A percentile compares a stretch with the other conserved stretches of the same genome.
Conservation (phyloP, 306 rosid genomes). For the Benincasa hispida region DNA sequence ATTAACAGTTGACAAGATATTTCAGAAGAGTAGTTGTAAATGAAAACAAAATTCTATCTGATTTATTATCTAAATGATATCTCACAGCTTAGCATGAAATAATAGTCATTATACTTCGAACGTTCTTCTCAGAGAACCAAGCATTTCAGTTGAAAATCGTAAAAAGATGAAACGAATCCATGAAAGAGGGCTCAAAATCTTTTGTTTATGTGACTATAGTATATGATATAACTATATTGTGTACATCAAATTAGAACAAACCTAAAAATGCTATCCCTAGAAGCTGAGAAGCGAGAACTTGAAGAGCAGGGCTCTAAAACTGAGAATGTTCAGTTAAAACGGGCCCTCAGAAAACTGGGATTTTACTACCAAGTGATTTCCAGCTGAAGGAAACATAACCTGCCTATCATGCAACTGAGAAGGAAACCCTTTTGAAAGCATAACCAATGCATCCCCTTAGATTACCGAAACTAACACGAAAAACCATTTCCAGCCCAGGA, state of each 20-base stretch:
- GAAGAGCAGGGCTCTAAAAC: background rate
- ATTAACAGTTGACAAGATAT: background rate
- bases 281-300: background rate
- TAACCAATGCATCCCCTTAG: background rate
- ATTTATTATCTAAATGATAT: background rate
- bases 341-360: background rate
- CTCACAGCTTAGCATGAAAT: background rate
- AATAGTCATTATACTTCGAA: background rate
- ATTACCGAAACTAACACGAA: background rate
- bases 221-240: background rate
- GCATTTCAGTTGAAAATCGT: background rate
- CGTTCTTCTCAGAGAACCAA: background rate
- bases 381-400: background rate
- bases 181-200: background rate
- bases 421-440: background rate
- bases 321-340: background rate
- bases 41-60: background rate
- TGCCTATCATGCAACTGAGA: background rate
- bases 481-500: background rate
- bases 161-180: background rate
- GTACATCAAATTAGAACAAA: background rate
- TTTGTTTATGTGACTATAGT: background rate
- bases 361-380: background rate
- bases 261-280: background rate
- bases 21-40: background rate